phyloP scores from a whole-genome alignment of 2,329 filamentous ascomycete species.

The Penicillium sp. region DNA sequence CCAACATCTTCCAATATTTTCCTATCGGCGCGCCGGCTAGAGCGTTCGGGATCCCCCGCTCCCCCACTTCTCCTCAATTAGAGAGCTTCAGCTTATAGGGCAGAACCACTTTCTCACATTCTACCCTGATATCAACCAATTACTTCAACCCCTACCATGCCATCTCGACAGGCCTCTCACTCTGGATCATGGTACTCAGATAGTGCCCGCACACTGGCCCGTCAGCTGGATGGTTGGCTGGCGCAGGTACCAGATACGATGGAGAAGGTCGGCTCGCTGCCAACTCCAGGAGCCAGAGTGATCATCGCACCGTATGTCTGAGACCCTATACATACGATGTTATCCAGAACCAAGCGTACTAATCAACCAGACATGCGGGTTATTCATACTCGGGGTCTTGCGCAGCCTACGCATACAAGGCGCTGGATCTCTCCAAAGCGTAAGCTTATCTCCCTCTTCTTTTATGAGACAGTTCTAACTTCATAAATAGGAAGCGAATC shows the following conservation, averaged over 20 bases:
- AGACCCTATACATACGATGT: neutral
- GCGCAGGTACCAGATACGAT: conserved; percentile 66
- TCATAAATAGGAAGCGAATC: conserved; percentile 66
- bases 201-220: conserved; percentile 58
- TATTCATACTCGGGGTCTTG: conserved; percentile 89
- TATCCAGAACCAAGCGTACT: conserved; percentile 11
- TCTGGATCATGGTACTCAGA: conserved; percentile 85
- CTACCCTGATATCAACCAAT: neutral
- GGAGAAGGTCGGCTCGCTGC: conserved; percentile 63
- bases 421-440: conserved; percentile 76
- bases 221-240: conserved; percentile 75
- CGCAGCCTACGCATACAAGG: conserved; percentile 92
- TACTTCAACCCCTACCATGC: conserved; percentile 29
- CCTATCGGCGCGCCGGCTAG: neutral
- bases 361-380: conserved; percentile 73
- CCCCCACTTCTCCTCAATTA: conserved; percentile 29
- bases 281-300: conserved; percentile 71
- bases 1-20: neutral
- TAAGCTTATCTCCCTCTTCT: conserved; percentile 40
- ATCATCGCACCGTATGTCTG: conserved; percentile 85
- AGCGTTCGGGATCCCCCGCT: conserved; percentile 18
- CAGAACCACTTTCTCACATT: conserved; percentile 4
- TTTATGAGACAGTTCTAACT: conserved; percentile 4
- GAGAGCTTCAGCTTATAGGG: conserved; percentile 10
- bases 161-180: conserved; percentile 64